A percentile compares a stretch with the other conserved stretches of the same genome.
phyloP scores from a whole-genome alignment of 169 alveolate species.

The Eimeria necatrix region DNA sequence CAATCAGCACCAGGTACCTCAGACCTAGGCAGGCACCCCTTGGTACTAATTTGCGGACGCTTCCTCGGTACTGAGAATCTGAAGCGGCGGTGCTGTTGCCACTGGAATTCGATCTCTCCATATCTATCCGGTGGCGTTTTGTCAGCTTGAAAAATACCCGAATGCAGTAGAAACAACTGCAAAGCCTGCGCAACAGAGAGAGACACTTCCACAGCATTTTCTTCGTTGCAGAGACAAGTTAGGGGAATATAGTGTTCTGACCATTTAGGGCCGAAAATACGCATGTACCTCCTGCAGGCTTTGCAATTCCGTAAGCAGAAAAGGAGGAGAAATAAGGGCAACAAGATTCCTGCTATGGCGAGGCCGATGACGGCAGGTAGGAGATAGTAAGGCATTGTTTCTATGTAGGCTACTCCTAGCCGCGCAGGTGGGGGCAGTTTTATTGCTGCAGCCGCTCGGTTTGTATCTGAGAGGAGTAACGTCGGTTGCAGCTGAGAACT shows the following conservation, averaged over 20 bases:
- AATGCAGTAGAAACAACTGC: conserved; percentile 63
- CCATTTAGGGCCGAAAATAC: too few relatives aligned
- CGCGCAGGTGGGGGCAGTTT: not conserved
- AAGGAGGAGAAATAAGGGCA: conserved; percentile 46
- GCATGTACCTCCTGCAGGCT: conserved; percentile 25
- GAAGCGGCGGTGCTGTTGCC: conserved; percentile 61
- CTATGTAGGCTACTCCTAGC: conserved; percentile 19
- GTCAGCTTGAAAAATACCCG: conserved; percentile 51
- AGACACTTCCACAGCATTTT: not conserved
- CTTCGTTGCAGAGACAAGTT: too few relatives aligned
- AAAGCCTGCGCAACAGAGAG: conserved; percentile 1
- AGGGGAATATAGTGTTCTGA: too few relatives aligned
- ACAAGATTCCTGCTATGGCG: conserved; percentile 33
- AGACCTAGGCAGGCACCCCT: conserved; percentile 44
- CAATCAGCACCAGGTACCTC: not conserved
- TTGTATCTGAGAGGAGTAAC: not conserved
- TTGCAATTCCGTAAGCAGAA: conserved; percentile 60
- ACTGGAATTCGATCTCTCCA: conserved; percentile 43
- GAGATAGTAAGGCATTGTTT: conserved; percentile 52
- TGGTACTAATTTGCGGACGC: conserved; percentile 45
- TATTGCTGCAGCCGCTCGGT: not conserved
- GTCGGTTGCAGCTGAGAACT: conserved; percentile 13
- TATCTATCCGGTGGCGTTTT: not conserved
- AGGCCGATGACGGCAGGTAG: conserved; percentile 30
- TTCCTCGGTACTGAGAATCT: conserved; percentile 30